phyloP scores from a whole-genome alignment of 768 basidiomycete genomes.

The Xerocomellus amylosporus region DNA sequence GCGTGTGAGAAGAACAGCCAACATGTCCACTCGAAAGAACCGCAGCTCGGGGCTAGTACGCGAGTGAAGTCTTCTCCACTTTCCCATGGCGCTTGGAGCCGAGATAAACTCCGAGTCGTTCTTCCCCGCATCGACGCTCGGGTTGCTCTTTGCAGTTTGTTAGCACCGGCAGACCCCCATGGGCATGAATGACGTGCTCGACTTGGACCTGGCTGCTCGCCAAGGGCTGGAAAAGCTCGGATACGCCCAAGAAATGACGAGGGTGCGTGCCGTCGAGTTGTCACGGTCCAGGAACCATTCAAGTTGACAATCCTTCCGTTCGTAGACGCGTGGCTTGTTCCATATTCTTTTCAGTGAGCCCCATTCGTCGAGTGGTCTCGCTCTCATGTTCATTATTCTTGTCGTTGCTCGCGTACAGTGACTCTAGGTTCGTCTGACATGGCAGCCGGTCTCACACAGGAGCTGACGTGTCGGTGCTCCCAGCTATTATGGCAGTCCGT shows the following conservation, averaged over 20 bases:
- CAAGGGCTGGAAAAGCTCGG: slow-evolving; percentile 50
- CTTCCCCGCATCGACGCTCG: not conserved
- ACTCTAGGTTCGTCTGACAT: slow-evolving; percentile 39
- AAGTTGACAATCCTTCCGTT: not conserved
- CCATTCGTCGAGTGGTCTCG: not conserved
- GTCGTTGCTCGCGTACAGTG: slow-evolving; percentile 34
- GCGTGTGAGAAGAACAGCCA: not conserved
- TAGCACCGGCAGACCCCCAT: slow-evolving; percentile 3
- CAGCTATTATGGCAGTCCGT: slow-evolving; percentile 65
- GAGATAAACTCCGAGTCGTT: slow-evolving; percentile 1
- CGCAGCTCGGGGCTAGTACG: too few species aligned
- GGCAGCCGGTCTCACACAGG: not conserved
- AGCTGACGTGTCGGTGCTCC: slow-evolving; percentile 1
- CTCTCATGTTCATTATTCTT: not conserved
- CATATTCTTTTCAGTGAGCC: slow-evolving; percentile 54
- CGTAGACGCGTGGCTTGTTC: slow-evolving; percentile 47
- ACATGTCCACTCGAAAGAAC: too few species aligned
- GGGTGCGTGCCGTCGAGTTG: slow-evolving; percentile 32
- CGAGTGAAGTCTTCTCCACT: not conserved
- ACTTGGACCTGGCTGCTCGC: slow-evolving; percentile 28
- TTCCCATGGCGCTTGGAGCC: not conserved
- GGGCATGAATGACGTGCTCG: slow-evolving; percentile 8
- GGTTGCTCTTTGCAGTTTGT: not conserved
- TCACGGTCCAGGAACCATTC: not conserved
- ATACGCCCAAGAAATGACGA: slow-evolving; percentile 53